Percentiles rank a stretch among this genome's conserved stretches.
Conservation (phyloP, 495 filamentous ascomycete species). For the Neurospora sp. region DNA sequence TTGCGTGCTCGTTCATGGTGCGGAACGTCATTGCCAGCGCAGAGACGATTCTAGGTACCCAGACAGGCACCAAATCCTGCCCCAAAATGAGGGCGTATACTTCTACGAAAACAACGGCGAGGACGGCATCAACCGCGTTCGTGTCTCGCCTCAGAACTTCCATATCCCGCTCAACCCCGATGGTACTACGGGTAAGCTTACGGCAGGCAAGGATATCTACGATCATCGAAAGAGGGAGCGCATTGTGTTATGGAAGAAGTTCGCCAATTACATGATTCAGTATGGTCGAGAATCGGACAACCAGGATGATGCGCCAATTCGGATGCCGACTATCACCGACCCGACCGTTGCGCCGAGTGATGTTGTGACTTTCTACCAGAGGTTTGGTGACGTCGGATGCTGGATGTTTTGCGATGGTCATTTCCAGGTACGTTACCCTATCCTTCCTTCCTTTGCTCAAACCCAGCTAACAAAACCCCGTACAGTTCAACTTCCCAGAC, state of each 20-base stretch:
- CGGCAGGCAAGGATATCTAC: slow-evolving; percentile 43
- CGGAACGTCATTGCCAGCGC: slow-evolving; percentile 47
- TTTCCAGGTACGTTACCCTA: slow-evolving; percentile 49
- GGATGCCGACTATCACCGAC: slow-evolving; percentile 41
- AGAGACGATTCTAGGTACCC: slow-evolving; percentile 42
- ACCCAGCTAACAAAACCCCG: slow-evolving; percentile 1
- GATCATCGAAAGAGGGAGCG: slow-evolving; percentile 63
- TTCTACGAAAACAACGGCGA: slow-evolving; percentile 69
- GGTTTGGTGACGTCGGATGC: slow-evolving; percentile 75
- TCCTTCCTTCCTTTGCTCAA: not conserved
- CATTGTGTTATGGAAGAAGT: slow-evolving; percentile 78
- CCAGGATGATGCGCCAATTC: slow-evolving; percentile 35
- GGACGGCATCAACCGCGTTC: slow-evolving; percentile 51
- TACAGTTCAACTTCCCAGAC: slow-evolving; percentile 89
- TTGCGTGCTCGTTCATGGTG: slow-evolving; percentile 59
- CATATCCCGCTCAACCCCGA: slow-evolving; percentile 41
- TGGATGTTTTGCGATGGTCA: slow-evolving; percentile 86
- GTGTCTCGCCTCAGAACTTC: slow-evolving; percentile 52
- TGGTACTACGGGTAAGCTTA: slow-evolving; percentile 42
- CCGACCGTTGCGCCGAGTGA: slow-evolving; percentile 37
- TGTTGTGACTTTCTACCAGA: slow-evolving; percentile 80
- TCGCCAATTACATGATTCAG: slow-evolving; percentile 86
- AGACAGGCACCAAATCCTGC: slow-evolving; percentile 55
- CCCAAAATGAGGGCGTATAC: slow-evolving; percentile 54
- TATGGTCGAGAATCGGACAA: slow-evolving; percentile 44